Conservation (phyloP, 371 early-diverging fungal genomes). For the Syncephalastrum contaminatum region DNA sequence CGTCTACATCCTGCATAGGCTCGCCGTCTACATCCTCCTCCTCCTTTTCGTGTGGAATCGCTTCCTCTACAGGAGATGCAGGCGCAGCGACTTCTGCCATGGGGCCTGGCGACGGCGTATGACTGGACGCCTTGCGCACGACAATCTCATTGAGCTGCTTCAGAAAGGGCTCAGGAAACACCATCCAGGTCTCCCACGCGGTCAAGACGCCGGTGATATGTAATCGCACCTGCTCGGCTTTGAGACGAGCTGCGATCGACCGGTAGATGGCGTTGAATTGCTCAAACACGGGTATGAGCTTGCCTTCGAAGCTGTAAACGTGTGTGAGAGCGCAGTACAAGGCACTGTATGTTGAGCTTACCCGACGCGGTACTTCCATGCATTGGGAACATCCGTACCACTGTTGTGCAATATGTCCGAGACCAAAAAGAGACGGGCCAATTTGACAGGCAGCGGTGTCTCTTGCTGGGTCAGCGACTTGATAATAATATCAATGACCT, state of each 20-base stretch:
- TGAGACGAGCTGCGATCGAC: slow-evolving; percentile 68
- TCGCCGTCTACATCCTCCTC: slow-evolving; percentile 24
- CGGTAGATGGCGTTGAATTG: slow-evolving; percentile 71
- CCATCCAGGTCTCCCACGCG: slow-evolving; percentile 89
- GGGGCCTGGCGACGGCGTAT: slow-evolving; percentile 1
- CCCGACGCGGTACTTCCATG: slow-evolving; percentile 81
- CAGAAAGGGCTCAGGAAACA: slow-evolving; percentile 76
- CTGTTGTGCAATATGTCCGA: slow-evolving; percentile 89
- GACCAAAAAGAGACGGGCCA: slow-evolving; percentile 79
- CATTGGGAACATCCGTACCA: slow-evolving; percentile 75
- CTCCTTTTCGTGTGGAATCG: too few species aligned
- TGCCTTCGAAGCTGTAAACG: slow-evolving; percentile 59
- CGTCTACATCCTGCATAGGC: slow-evolving; percentile 13
- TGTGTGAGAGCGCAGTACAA: not conserved
- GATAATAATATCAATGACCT: slow-evolving; percentile 59
- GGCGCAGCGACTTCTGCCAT: not conserved
- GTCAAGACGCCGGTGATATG: slow-evolving; percentile 63
- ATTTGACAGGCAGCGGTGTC: slow-evolving; percentile 64
- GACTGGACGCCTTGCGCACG: slow-evolving; percentile 14
- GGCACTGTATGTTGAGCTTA: slow-evolving; percentile 17
- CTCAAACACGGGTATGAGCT: slow-evolving; percentile 65
- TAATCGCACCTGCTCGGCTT: slow-evolving; percentile 82
- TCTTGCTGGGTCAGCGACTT: slow-evolving; percentile 58
- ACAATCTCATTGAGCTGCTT: slow-evolving; percentile 51
- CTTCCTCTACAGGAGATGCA: not conserved